These are phyloP conservation scores for Cucumis melo DNA, from an alignment of 306 rosid species.

Conservation along the genomic window DNA sequence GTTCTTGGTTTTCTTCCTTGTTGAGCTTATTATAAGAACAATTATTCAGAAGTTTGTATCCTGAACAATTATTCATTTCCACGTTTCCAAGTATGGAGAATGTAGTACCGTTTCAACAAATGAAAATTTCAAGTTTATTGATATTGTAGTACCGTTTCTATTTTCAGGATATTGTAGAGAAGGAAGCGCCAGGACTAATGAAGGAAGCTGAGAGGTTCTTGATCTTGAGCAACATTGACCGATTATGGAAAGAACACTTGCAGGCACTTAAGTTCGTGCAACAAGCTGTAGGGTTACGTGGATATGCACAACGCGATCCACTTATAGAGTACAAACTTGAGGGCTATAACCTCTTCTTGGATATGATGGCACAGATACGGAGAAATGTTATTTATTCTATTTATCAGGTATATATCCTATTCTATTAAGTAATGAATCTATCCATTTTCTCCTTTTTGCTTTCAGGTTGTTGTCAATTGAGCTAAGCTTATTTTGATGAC, in stretches of 20 bases:
- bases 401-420: conserved; percentile 47
- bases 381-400: conserved; percentile 93
- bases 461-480: too few relatives aligned
- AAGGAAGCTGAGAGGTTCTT: conserved; percentile 94
- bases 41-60: background rate
- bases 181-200: conserved; percentile 77
- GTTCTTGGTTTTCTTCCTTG: background rate
- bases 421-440: background rate
- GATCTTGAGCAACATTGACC: conserved; percentile 77
- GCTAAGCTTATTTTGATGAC: too few relatives aligned
- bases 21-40: background rate
- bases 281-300: conserved; percentile 91
- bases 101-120: background rate
- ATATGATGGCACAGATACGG: conserved; percentile 97
- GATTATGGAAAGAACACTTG: conserved; percentile 91
- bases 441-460: too few relatives aligned
- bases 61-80: background rate
- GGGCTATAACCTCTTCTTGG: conserved; percentile 96
- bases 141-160: background rate
- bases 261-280: conserved; percentile 91
- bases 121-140: background rate
- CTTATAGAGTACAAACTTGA: conserved; percentile 95
- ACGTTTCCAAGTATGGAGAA: background rate
- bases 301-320: conserved; percentile 93
- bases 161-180: conserved; percentile 54